A percentile compares a stretch with the other conserved stretches of the same genome.
Conservation (phyloP, 1,139 yeast species). For the Suhomyces wounanorum region DNA sequence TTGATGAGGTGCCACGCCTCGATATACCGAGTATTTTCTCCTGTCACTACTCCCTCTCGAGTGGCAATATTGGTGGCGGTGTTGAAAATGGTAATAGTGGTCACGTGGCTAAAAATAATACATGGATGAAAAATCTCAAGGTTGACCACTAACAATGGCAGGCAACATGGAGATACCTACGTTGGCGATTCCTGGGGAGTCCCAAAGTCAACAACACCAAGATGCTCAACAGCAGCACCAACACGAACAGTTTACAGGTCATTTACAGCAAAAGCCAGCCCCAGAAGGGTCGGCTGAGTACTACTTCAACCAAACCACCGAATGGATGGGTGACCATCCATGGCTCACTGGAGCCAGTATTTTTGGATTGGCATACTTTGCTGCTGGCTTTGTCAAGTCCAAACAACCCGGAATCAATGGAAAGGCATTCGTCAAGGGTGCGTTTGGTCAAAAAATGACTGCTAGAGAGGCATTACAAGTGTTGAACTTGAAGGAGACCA, state of each 20-base stretch:
- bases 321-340: conserved; percentile 77
- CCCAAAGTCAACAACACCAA: conserved; percentile 22
- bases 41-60: no score
- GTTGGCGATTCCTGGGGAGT: conserved; percentile 61
- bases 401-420: conserved; percentile 74
- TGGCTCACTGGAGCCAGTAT: conserved; percentile 71
- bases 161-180: conserved; percentile 54
- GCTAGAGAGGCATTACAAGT: conserved; percentile 90
- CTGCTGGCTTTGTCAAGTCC: conserved; percentile 69
- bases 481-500: conserved; percentile 78
- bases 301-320: conserved; percentile 65
- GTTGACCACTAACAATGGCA: neutral
- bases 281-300: conserved; percentile 58
- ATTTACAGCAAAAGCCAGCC: conserved; percentile 43
- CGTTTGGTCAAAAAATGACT: conserved; percentile 87
- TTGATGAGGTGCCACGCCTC: neutral
- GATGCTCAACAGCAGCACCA: conserved; percentile 16
- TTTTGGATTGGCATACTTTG: conserved; percentile 62
- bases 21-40: no score
- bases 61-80: neutral
- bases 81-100: neutral
- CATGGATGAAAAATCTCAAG: conserved; percentile 4
- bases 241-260: conserved; percentile 38
- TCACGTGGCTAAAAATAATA: neutral
- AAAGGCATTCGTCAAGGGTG: conserved; percentile 77